Evolutionary conservation across 225 moss, liverwort and hornwort species (phyloP).

Genomic region (Pseudisothecium myosuroides): DNA sequence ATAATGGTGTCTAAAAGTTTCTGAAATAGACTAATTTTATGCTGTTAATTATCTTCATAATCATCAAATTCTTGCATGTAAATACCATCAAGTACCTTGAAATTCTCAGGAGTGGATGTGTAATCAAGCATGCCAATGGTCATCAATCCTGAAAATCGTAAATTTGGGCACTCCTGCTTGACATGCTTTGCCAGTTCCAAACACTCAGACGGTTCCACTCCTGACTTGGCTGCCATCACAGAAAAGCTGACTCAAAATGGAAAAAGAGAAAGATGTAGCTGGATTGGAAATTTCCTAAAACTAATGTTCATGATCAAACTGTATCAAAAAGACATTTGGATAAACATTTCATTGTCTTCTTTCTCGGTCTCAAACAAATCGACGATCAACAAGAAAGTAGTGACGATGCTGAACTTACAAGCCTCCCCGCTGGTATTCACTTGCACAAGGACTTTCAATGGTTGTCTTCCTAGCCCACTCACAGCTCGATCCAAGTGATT

Average conservation of each 20-base stretch:
- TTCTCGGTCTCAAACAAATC: not conserved
- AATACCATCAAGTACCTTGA: conserved; percentile 25
- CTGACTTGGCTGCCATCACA: conserved; percentile 71
- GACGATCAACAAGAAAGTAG: not conserved
- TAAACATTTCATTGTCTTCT: not conserved
- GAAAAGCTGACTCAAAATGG: not conserved
- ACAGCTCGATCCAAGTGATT: conserved; percentile 83
- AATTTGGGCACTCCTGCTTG: conserved; percentile 70
- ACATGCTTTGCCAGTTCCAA: conserved; percentile 78
- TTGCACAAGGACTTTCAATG: conserved; percentile 79
- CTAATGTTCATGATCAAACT: not conserved
- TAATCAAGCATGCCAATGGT: conserved; percentile 94
- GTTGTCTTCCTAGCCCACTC: conserved; percentile 61
- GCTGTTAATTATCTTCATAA: not conserved
- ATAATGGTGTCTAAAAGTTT: not conserved
- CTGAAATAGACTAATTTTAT: not conserved
- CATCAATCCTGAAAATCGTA: conserved; percentile 84
- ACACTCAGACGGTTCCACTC: conserved; percentile 75
- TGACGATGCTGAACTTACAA: conserved; percentile 29
- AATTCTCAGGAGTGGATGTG: conserved; percentile 81
- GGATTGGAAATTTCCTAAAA: not conserved
- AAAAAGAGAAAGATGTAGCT: not conserved
- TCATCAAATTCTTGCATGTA: not conserved
- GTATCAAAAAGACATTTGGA: not conserved
- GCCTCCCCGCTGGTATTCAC: conserved; percentile 95